Percentiles rank a stretch among this genome's conserved stretches.
Evolutionary conservation across 306 rosid species (phyloP).

Genomic region (Vigna radiata): DNA sequence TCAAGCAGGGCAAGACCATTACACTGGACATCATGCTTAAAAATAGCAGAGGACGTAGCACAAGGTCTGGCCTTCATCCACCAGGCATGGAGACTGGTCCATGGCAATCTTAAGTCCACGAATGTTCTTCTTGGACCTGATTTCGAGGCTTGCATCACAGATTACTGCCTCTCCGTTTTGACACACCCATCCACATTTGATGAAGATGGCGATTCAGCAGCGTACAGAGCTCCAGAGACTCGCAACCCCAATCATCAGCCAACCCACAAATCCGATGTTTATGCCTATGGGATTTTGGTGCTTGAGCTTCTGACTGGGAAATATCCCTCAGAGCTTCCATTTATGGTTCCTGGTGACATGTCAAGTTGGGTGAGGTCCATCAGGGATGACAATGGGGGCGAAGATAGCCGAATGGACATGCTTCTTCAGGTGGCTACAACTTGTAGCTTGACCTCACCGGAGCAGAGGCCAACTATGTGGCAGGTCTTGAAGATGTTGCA

Average conservation of each 20-base stretch:
- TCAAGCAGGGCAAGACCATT: conserved; percentile 86
- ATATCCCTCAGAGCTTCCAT: conserved; percentile 65
- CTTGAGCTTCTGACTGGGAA: conserved; percentile 85
- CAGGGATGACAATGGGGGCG: conserved; percentile 66
- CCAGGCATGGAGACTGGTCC: conserved; percentile 96
- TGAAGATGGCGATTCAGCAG: conserved; percentile 54
- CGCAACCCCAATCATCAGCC: conserved; percentile 57
- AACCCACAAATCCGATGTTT: conserved; percentile 73
- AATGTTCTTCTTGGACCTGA: conserved; percentile 87
- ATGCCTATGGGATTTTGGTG: conserved; percentile 73
- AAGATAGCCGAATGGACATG: conserved; percentile 71
- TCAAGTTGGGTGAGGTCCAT: conserved; percentile 68
- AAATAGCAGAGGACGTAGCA: conserved; percentile 93
- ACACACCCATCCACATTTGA: conserved; percentile 44
- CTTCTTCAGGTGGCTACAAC: conserved; percentile 77
- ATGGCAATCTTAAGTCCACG: conserved; percentile 87
- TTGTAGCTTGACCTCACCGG: conserved; percentile 75
- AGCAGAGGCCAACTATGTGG: conserved; percentile 97
- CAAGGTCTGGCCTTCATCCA: conserved; percentile 94
- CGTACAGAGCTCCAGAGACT: conserved; percentile 76
- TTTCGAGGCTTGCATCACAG: conserved; percentile 85
- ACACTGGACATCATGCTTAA: conserved; percentile 96
- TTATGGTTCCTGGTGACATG: conserved; percentile 61
- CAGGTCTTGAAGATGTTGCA: conserved; percentile 95
- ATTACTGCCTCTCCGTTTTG: conserved; percentile 77